phyloP scores from a whole-genome alignment of 805 yeast species.

The Wickerhamomyces bisporus region DNA sequence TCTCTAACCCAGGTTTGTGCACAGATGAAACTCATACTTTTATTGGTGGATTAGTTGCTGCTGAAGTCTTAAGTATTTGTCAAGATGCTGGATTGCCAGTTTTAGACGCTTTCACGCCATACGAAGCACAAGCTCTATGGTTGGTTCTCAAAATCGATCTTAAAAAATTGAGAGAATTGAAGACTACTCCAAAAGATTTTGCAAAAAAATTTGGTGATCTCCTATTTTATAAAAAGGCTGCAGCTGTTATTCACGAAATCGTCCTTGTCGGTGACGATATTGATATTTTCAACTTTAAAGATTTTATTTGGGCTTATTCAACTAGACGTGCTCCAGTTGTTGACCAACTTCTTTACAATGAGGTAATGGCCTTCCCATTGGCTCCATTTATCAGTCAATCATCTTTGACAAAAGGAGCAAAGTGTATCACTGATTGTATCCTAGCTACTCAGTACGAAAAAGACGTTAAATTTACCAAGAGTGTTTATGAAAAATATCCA shows the following conservation, averaged over 20 bases:
- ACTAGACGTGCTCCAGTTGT: constrained; percentile 25
- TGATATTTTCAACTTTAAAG: constrained; percentile 24
- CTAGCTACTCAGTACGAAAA: constrained; percentile 17
- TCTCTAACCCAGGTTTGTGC: constrained; percentile 24
- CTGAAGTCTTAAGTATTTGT: constrained; percentile 14
- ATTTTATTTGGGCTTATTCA: constrained; percentile 25
- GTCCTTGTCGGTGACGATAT: constrained; percentile 25
- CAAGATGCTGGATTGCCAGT: constrained; percentile 12
- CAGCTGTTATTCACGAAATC: constrained; percentile 21
- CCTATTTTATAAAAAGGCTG: constrained; percentile 14
- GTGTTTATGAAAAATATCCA: constrained; percentile 15
- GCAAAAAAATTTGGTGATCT: constrained; percentile 19
- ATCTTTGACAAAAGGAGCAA: constrained; percentile 17
- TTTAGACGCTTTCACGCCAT: constrained; percentile 23
- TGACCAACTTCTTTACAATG: constrained; percentile 18
- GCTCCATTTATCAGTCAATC: constrained; percentile 23
- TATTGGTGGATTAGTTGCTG: constrained; percentile 22
- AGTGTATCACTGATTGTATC: constrained; percentile 23
- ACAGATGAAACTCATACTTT: constrained; percentile 27
- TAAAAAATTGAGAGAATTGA: constrained; percentile 18
- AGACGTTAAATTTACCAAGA: constrained; percentile 16
- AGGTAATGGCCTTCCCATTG: constrained; percentile 19
- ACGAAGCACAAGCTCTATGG: constrained; percentile 24
- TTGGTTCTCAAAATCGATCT: constrained; percentile 19
- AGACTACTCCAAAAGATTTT: constrained; percentile 17